Conservation (phyloP, 176 grass and related monocot species). For the Carex kokanica region DNA sequence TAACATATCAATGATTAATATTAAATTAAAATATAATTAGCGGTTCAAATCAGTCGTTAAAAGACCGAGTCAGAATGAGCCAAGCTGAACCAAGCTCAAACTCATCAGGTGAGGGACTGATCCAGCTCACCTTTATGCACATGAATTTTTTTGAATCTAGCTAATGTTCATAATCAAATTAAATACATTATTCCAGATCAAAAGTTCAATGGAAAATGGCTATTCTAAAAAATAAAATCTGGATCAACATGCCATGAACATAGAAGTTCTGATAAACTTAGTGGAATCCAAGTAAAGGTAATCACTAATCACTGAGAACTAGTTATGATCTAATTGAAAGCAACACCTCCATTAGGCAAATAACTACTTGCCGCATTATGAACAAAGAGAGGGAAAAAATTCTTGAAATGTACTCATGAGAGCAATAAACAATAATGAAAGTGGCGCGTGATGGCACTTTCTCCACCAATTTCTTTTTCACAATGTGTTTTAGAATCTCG, state of each 20-base stretch:
- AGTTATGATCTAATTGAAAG: constrained; percentile 53
- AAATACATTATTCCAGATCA: too few species aligned
- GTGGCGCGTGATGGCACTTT: constrained; percentile 7
- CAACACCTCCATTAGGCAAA: constrained; percentile 28
- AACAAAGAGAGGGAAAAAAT: not conserved
- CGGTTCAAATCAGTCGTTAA: too few species aligned
- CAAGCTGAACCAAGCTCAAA: too few species aligned
- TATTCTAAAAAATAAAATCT: not conserved
- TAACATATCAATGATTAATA: too few species aligned
- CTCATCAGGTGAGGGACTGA: too few species aligned
- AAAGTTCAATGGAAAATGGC: not conserved
- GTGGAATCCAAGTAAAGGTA: constrained; percentile 51
- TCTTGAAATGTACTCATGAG: constrained; percentile 14
- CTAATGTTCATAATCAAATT: too few species aligned
- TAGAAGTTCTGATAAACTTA: constrained; percentile 31
- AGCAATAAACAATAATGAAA: not conserved
- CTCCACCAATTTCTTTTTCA: constrained; percentile 14
- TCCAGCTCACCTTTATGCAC: not conserved
- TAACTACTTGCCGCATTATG: constrained; percentile 34
- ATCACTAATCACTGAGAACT: constrained; percentile 52
- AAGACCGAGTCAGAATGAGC: too few species aligned
- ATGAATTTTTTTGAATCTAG: not conserved
- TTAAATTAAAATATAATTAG: too few species aligned
- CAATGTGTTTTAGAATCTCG: not conserved
- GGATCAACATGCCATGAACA: constrained; percentile 6